phyloP scores from a whole-genome alignment of 2,329 filamentous ascomycete genomes.

The Onygena corvina region DNA sequence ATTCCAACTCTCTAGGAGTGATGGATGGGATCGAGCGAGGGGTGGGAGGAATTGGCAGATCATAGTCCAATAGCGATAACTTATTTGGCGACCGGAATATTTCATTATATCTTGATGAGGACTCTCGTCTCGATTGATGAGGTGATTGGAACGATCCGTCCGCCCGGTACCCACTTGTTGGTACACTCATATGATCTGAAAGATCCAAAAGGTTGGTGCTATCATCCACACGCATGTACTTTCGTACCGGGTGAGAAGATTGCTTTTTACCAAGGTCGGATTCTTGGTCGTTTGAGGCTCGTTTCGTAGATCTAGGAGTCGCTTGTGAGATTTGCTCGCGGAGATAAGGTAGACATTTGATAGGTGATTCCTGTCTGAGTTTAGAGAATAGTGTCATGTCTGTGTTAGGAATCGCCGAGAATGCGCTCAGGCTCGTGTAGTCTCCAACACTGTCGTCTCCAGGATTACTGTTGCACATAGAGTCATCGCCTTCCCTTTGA shows the following conservation, averaged over 20 bases:
- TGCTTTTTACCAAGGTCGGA: slow-evolving; percentile 23
- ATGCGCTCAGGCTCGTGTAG: slow-evolving; percentile 57
- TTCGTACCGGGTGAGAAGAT: slow-evolving; percentile 37
- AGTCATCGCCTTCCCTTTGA: slow-evolving; percentile 18
- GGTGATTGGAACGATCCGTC: slow-evolving; percentile 19
- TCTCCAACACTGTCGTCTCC: slow-evolving; percentile 27
- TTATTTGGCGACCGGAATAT: slow-evolving; percentile 37
- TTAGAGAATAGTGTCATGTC: slow-evolving; percentile 75
- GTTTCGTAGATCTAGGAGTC: slow-evolving; percentile 29
- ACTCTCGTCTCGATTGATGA: slow-evolving; percentile 24
- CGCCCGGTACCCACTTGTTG: slow-evolving; percentile 22
- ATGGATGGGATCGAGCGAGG: slow-evolving; percentile 83
- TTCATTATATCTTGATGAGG: slow-evolving; percentile 33
- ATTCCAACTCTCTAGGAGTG: slow-evolving; percentile 83
- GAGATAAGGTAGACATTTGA: slow-evolving; percentile 29
- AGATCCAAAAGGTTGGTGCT: slow-evolving; percentile 80
- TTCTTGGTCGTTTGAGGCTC: slow-evolving; percentile 21
- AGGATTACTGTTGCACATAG: slow-evolving; percentile 16
- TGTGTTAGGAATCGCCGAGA: slow-evolving; percentile 65
- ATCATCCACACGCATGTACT: slow-evolving; percentile 39
- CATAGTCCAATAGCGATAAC: slow-evolving; percentile 70
- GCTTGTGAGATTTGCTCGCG: slow-evolving; percentile 25
- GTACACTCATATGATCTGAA: slow-evolving; percentile 60
- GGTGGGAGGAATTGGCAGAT: slow-evolving; percentile 85
- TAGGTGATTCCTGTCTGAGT: slow-evolving; percentile 51